Evolutionary conservation across 2,329 filamentous ascomycete genomes (phyloP).

Genomic region (Alternaria brassicae): DNA sequence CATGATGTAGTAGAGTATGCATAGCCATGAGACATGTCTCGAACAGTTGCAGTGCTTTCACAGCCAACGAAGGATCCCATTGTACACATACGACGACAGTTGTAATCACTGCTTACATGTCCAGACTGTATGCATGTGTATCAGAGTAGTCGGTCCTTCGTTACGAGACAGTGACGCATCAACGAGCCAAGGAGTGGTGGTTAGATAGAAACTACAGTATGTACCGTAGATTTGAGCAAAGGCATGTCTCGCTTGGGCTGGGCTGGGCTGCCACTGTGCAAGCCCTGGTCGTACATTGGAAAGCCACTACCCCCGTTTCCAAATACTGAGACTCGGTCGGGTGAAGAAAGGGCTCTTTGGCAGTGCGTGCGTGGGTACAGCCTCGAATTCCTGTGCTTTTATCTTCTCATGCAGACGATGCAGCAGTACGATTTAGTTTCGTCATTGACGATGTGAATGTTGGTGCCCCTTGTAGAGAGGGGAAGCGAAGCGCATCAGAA

Average conservation of each 20-base stretch:
- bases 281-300: neutral
- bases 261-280: neutral
- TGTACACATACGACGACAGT: neutral
- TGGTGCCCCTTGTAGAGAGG: neutral
- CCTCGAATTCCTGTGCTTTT: neutral
- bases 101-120: neutral
- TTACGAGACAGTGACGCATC: neutral
- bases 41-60: neutral
- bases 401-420: neutral
- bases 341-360: neutral
- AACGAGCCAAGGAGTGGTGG: neutral
- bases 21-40: neutral
- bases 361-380: neutral
- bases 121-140: neutral
- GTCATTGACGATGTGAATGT: neutral
- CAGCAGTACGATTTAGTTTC: neutral
- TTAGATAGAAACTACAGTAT: neutral
- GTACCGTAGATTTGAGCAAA: neutral
- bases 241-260: neutral
- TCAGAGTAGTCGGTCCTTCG: neutral
- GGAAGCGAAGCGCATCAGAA: neutral
- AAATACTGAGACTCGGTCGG: neutral
- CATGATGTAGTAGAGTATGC: neutral
- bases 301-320: neutral
- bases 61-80: neutral